Evolutionary conservation across 768 basidiomycete species (phyloP).

Genomic region (Suillus subalutaceus): DNA sequence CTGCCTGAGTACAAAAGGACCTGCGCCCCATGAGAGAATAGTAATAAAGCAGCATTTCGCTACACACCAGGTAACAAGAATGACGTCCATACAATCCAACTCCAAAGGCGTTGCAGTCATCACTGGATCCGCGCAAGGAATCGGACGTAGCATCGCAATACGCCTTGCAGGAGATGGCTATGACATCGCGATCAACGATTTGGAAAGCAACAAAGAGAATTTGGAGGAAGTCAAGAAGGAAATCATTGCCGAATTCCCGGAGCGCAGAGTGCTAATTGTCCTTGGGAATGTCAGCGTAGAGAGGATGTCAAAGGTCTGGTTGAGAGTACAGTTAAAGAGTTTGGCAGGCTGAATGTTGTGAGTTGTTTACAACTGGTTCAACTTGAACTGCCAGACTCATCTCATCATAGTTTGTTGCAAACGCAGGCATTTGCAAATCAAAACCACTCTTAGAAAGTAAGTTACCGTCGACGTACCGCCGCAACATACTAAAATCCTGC

Average conservation of each 20-base stretch:
- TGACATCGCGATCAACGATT: constrained; percentile 38
- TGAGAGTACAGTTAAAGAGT: constrained; percentile 22
- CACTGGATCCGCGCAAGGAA: constrained; percentile 35
- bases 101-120: constrained; percentile 34
- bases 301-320: constrained; percentile 35
- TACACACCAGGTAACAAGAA: neutral
- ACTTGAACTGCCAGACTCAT: neutral
- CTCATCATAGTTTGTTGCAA: constrained; percentile 20
- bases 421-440: constrained; percentile 23
- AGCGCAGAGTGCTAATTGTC: constrained; percentile 14
- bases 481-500: neutral
- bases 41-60: neutral
- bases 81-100: neutral
- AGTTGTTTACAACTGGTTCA: constrained; percentile 11
- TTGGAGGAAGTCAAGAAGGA: constrained; percentile 22
- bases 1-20: neutral
- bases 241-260: constrained; percentile 17
- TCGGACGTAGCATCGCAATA: constrained; percentile 38
- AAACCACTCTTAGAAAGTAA: constrained; percentile 18
- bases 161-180: constrained; percentile 40
- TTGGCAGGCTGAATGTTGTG: constrained; percentile 40
- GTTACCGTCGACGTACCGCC: constrained; percentile 10
- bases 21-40: neutral
- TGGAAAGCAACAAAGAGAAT: constrained; percentile 21
- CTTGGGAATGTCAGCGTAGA: constrained; percentile 33